Evolutionary conservation across 2,329 filamentous ascomycete species (phyloP).

Genomic region (Fusarium penzigii): DNA sequence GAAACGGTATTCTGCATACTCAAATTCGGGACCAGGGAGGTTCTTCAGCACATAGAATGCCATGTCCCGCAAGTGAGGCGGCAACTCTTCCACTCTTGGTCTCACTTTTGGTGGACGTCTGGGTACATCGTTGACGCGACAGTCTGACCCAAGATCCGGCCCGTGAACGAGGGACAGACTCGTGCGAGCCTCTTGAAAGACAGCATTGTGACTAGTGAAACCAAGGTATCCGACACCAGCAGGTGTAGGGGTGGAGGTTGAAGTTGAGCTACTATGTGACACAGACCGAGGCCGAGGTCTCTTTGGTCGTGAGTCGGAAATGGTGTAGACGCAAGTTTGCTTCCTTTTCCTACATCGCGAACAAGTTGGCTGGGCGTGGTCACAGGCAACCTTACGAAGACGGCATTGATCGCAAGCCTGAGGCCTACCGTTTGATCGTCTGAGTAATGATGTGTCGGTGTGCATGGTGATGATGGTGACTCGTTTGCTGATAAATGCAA

Average conservation of each 20-base stretch:
- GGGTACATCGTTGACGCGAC: not conserved
- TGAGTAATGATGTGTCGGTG: constrained; percentile 2
- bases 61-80: constrained; percentile 1
- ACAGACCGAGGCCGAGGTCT: not conserved
- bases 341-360: constrained; percentile 36
- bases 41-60: not conserved
- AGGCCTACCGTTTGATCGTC: constrained; percentile 13
- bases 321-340: constrained; percentile 38
- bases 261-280: not conserved
- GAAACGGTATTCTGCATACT: constrained; percentile 10
- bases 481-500: not conserved
- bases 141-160: not conserved
- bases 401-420: constrained; percentile 19
- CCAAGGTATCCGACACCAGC: constrained; percentile 42
- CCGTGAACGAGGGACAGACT: constrained; percentile 37
- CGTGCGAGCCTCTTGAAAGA: constrained; percentile 43
- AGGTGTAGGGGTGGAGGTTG: constrained; percentile 15
- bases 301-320: constrained; percentile 7
- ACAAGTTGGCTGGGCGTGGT: constrained; percentile 12
- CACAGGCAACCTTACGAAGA: constrained; percentile 17
- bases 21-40: constrained; percentile 14
- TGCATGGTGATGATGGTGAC: not conserved
- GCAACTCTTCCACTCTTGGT: constrained; percentile 17
- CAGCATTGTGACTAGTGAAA: constrained; percentile 43
- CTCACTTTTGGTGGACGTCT: not conserved